Percentiles rank a stretch among this genome's conserved stretches.
Conservation (phyloP, 441 rosid genomes). For the Iberis amara region DNA sequence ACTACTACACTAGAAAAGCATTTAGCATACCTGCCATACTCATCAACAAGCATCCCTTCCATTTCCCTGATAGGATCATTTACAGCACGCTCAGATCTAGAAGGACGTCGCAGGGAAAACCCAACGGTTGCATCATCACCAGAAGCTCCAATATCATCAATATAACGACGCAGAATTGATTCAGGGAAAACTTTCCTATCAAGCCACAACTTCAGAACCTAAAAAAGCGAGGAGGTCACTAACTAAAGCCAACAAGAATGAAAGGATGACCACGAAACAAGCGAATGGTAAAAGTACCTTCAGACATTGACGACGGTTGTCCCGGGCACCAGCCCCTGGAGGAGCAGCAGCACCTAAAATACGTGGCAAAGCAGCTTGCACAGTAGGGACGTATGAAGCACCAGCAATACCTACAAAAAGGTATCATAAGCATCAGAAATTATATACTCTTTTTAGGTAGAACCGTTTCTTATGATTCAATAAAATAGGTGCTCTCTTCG, state of each 20-base stretch:
- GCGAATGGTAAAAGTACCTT: conserved; percentile 42
- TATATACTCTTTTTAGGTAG: background rate
- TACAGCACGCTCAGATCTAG: conserved; percentile 85
- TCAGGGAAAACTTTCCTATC: conserved; percentile 89
- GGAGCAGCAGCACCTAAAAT: conserved; percentile 96
- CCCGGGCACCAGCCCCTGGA: conserved; percentile 73
- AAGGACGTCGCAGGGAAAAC: conserved; percentile 64
- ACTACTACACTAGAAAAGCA: conserved; percentile 3
- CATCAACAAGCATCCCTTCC: conserved; percentile 99
- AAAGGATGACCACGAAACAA: background rate
- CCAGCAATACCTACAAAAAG: conserved; percentile 70
- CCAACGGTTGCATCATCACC: conserved; percentile 63
- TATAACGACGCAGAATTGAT: conserved; percentile 57
- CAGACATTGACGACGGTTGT: conserved; percentile 93
- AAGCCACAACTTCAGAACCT: conserved; percentile 90
- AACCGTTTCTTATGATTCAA: conserved; percentile 1
- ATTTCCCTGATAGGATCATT: conserved; percentile 96
- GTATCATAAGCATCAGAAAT: conserved; percentile 16
- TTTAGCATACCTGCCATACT: conserved; percentile 81
- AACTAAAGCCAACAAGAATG: conserved; percentile 22
- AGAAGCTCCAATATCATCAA: conserved; percentile 81
- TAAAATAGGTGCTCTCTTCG: conserved; percentile 2
- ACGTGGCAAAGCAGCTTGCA: conserved; percentile 92
- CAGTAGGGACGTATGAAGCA: conserved; percentile 78
- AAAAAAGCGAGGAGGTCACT: conserved; percentile 22